phyloP scores from a whole-genome alignment of 768 basidiomycete genomes.

The Macrocybe gigantea region DNA sequence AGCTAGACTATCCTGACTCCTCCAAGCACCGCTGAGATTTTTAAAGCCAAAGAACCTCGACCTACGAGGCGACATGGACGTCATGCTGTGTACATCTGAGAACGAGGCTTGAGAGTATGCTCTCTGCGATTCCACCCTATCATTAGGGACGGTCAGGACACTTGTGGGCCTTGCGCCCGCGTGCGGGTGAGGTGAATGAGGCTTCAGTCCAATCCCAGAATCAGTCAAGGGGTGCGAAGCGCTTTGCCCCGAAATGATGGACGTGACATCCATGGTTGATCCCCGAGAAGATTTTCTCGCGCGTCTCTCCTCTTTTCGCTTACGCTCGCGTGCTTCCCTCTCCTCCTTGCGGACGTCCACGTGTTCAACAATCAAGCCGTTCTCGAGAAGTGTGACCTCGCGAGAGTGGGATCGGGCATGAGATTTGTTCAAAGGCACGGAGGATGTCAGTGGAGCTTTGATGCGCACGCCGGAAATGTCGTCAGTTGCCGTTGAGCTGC shows the following conservation, averaged over 20 bases:
- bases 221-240: constrained; percentile 46
- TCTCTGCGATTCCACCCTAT: constrained; percentile 57
- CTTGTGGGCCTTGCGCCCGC: constrained; percentile 55
- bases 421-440: constrained; percentile 26
- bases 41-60: constrained; percentile 75
- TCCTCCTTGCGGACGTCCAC: constrained; percentile 80
- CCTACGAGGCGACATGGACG: constrained; percentile 60
- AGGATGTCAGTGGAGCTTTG: constrained; percentile 50
- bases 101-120: constrained; percentile 76
- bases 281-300: constrained; percentile 71
- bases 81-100: constrained; percentile 72
- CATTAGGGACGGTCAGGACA: constrained; percentile 51
- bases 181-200: constrained; percentile 57
- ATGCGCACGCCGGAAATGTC: constrained; percentile 66
- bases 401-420: constrained; percentile 53
- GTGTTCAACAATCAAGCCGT: constrained; percentile 86
- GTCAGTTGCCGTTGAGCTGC: constrained; percentile 42
- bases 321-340: constrained; percentile 65
- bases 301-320: constrained; percentile 63
- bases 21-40: constrained; percentile 66
- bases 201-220: constrained; percentile 46
- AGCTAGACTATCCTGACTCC: constrained; percentile 77
- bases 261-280: constrained; percentile 66
- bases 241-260: constrained; percentile 65
- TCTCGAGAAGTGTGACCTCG: constrained; percentile 78